These are phyloP conservation scores for Citrullus mucosospermus DNA, from an alignment of 306 rosid species.

Conservation along the genomic window DNA sequence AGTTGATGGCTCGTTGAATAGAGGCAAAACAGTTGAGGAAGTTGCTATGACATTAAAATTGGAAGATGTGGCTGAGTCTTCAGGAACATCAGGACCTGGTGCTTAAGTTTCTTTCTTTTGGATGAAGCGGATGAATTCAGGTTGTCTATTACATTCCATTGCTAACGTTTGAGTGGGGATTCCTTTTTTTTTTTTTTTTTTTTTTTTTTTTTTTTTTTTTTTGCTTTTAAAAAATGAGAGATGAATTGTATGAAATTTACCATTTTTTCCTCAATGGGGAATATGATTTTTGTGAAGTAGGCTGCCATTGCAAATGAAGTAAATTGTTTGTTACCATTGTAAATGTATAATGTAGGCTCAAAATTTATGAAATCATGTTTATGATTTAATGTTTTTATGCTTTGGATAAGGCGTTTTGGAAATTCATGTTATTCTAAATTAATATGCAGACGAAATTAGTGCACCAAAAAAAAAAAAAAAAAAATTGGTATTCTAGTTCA, in stretches of 20 bases:
- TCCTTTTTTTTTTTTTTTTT: not conserved
- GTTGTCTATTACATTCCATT: not conserved
- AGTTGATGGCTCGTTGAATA: conserved; percentile 44
- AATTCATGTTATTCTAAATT: not conserved
- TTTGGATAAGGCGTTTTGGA: not conserved
- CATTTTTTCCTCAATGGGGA: not conserved
- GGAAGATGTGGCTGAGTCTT: conserved; percentile 70
- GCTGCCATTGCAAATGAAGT: not conserved
- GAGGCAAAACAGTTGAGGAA: conserved; percentile 76
- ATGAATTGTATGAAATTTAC: not conserved
- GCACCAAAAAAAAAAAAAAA: too few species aligned
- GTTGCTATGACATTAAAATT: conserved; percentile 38
- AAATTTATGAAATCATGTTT: conserved; percentile 2
- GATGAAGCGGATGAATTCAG: not conserved
- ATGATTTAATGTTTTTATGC: not conserved
- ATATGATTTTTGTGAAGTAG: not conserved
- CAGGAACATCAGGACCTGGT: conserved; percentile 57
- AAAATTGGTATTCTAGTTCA: too few species aligned
- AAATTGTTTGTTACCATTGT: conserved; percentile 4
- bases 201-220: not conserved
- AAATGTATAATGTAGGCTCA: not conserved
- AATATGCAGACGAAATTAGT: too few species aligned
- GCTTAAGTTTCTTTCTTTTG: conserved; percentile 10
- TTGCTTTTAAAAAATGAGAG: not conserved
- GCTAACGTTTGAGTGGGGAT: not conserved